phyloP scores from a whole-genome alignment of 1,284 basidiomycete genomes.

The Sutorius eximius region DNA sequence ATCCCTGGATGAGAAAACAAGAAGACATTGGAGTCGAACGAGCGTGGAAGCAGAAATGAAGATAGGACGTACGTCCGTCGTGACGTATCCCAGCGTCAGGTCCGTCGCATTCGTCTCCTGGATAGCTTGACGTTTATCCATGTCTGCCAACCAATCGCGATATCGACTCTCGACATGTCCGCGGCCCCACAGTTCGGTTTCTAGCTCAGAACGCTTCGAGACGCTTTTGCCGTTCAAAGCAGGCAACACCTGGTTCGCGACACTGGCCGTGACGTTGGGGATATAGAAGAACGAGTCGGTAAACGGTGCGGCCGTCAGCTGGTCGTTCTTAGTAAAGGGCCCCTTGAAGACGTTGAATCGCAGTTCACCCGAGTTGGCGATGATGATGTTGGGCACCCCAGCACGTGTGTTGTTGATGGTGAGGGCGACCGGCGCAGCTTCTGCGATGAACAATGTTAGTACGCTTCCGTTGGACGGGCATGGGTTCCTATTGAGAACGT shows the following conservation, averaged over 20 bases:
- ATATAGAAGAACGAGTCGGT: conserved; percentile 61
- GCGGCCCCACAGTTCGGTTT: conserved; percentile 45
- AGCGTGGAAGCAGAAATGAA: neutral
- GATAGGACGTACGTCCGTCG: conserved; percentile 53
- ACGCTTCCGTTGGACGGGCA: conserved; percentile 67
- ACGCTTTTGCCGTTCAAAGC: conserved; percentile 50
- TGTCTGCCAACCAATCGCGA: conserved; percentile 54
- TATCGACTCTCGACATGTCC: conserved; percentile 56
- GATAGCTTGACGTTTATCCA: conserved; percentile 39
- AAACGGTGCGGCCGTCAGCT: conserved; percentile 71
- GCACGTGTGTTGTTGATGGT: conserved; percentile 61
- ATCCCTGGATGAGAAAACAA: conserved; percentile 41
- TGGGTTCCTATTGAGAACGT: conserved; percentile 43
- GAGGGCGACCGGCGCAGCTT: conserved; percentile 59
- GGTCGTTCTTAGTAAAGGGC: conserved; percentile 76
- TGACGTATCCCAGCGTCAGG: conserved; percentile 73
- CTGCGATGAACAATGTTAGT: conserved; percentile 58
- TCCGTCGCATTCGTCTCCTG: conserved; percentile 37
- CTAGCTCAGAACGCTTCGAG: conserved; percentile 37
- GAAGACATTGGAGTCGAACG: neutral
- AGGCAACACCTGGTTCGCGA: conserved; percentile 55
- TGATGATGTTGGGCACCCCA: conserved; percentile 62
- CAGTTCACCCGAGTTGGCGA: conserved; percentile 73
- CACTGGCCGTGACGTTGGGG: conserved; percentile 45
- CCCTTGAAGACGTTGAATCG: conserved; percentile 74